Evolutionary conservation across 495 filamentous ascomycete genomes (phyloP), one percentile per base, ranked within the genome.

Genomic region (Halenospora varia): DNA sequence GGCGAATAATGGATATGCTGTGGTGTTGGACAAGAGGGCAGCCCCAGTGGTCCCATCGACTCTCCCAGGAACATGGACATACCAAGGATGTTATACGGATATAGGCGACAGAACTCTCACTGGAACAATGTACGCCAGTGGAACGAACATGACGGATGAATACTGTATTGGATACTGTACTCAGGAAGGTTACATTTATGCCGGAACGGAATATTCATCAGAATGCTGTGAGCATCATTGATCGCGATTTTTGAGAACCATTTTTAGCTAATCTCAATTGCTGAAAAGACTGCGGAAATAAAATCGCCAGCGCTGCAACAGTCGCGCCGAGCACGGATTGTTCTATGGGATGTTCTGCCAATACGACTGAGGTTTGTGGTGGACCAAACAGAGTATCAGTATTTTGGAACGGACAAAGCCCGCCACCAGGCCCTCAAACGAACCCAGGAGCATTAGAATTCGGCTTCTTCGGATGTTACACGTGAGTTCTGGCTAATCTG

Each of bases 401-500:
- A n/a, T 66, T 44, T 41, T 63, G 57, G 53, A 61, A 53, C 48
- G 60, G 60, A 13, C 20, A 61, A 35, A 54, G n/a, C 25, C 24
- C 48, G 15, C 48, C 56, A 8, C 2, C 45, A 9, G 57, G 54
- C 25, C 63, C 63, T 6, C 29, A 46, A 11, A 59, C 51, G 11
- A 60, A 62, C 29, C 60, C 56, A 1, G 60, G 63, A 26, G 24
- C 25, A 1, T 40, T 25, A 1, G 54, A 40, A 3, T 62, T 22
- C 41, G 44, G 48, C 1, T 66, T 54, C 24, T 49, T 40, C 2
- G 63, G 60, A 4, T 66, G 63, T 45, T 66, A 62, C 20, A 52
- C 56, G 63, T 66, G 23, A 76, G 78, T 74, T 71, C 69, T 1
- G 60, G 70, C 48, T 71, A 75, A 51, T 53, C 64, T 44, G 74